Evolutionary conservation across 371 early-diverging fungal genomes (phyloP).

Genomic region (Mortierella sp.): DNA sequence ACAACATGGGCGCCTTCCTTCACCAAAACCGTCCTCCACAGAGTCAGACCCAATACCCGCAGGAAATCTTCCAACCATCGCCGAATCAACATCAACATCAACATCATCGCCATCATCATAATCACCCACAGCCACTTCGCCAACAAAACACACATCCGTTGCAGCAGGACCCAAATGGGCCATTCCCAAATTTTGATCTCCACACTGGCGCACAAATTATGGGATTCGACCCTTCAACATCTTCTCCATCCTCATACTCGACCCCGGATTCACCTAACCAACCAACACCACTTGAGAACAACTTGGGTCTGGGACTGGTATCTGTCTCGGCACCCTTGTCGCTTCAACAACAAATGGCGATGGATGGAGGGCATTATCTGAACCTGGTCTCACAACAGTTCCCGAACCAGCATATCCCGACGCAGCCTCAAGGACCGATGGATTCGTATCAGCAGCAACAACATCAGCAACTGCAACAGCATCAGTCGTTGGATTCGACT

Average conservation of each 20-base stretch:
- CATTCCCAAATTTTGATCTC: slow-evolving; percentile 23
- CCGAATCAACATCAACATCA: background rate
- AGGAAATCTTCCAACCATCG: background rate
- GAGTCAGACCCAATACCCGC: background rate
- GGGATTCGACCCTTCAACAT: slow-evolving; percentile 22
- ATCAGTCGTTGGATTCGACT: slow-evolving; percentile 25
- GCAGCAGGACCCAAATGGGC: slow-evolving; percentile 20
- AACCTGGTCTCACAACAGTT: slow-evolving; percentile 39
- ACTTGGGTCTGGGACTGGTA: slow-evolving; percentile 28
- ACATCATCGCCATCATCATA: background rate
- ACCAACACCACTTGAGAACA: background rate
- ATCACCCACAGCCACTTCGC: slow-evolving; percentile 18
- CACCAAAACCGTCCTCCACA: background rate
- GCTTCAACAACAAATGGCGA: slow-evolving; percentile 19
- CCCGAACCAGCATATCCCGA: slow-evolving; percentile 28
- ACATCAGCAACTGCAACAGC: slow-evolving; percentile 2
- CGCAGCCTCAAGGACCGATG: slow-evolving; percentile 22
- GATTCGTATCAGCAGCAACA: slow-evolving; percentile 30
- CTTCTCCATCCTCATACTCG: slow-evolving; percentile 21
- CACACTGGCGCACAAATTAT: slow-evolving; percentile 10
- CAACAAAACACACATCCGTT: slow-evolving; percentile 21
- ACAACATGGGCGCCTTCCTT: background rate
- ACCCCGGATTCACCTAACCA: slow-evolving; percentile 27
- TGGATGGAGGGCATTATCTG: slow-evolving; percentile 29
- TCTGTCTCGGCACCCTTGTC: slow-evolving; percentile 20